Evolutionary conservation across 1,139 yeast genomes (phyloP), one percentile per base, ranked within the genome.

Genomic region (Hyphopichia wangnamkhiaoensis): DNA sequence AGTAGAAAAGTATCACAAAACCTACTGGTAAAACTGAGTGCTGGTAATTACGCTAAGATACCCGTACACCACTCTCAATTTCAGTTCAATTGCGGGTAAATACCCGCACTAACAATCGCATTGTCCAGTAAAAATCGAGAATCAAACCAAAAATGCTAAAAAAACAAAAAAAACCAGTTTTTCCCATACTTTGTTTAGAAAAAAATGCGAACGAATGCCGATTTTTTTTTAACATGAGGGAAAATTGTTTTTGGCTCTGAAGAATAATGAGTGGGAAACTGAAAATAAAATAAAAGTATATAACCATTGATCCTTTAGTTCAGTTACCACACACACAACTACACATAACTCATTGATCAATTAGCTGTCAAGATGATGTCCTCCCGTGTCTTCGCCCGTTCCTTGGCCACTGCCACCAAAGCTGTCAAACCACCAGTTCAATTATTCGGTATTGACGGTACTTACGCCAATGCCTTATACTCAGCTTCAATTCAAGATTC

Each of bases 381-480:
- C 53, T 71, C 83, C 56, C 84, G 87, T 75, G 74, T 77, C 56
- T 82, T 83, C 66, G 63, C 74, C 64, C 85, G 93, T 73, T 70
- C 84, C 45, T 67, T 88, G 74, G 86, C 89, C 52, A 70, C 87
- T 44, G 77, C 86, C 52, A 63, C 79, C 54, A 74, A 76, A 58
- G 56, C 75, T 43, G 76, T 79, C 58, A 83, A 82, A 67, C 94
- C 95, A 45, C 98, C 98, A 44, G 85, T 91, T 50, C 96, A 90
- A 77, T 80, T 93, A 65, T 91, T 80, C 60, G 98, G 98, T 50
- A 73, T 93, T 52, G 97, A 91, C 54, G 98, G 98, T 62, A 90
- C 98, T 48, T 93, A 93, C 65, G 98, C 98, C 56, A 79, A 89
- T 46, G 97, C 99, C 37, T 79, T 93, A 56, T 93, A 84, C 80